A percentile compares a stretch with the other conserved stretches of the same genome.
phyloP scores from a whole-genome alignment of 305 asterid species.

The Nicotiana rustica region DNA sequence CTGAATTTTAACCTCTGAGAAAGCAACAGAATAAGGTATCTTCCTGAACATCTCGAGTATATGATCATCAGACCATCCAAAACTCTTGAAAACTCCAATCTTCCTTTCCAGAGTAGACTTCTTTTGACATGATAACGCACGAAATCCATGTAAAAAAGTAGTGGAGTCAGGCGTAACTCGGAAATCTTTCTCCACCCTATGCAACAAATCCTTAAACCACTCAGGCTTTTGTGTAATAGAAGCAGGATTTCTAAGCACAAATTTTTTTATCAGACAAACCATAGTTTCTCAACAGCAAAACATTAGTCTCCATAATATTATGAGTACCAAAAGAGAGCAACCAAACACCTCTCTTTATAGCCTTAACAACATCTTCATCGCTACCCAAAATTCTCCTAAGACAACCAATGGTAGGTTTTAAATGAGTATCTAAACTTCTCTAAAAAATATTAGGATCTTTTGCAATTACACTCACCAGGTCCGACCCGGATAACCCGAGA shows the following conservation, averaged over 20 bases:
- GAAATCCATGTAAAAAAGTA: slow-evolving; percentile 21
- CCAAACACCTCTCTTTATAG: neutral
- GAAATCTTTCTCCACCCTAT: slow-evolving; percentile 33
- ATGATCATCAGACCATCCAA: no score
- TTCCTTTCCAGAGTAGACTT: no score
- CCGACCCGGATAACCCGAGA: slow-evolving; percentile 34
- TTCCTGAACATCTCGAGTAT: no score
- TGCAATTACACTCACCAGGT: neutral
- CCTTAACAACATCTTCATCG: slow-evolving; percentile 10
- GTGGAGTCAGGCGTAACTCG: neutral
- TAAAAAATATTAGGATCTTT: neutral
- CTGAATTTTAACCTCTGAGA: no score
- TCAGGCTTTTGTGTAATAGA: neutral
- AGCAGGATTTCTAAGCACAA: neutral
- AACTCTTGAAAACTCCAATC: no score
- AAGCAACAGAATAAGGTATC: no score
- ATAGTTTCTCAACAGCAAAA: slow-evolving; percentile 2
- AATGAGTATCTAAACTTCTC: neutral
- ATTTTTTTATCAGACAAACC: neutral
- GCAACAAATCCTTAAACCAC: slow-evolving; percentile 26
- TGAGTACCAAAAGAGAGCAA: neutral
- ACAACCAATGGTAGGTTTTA: neutral
- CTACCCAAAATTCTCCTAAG: neutral
- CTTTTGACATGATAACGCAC: neutral
- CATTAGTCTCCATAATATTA: neutral